Evolutionary conservation across 257 asterid genomes (phyloP).

Genomic region (Solanum medicagineum): DNA sequence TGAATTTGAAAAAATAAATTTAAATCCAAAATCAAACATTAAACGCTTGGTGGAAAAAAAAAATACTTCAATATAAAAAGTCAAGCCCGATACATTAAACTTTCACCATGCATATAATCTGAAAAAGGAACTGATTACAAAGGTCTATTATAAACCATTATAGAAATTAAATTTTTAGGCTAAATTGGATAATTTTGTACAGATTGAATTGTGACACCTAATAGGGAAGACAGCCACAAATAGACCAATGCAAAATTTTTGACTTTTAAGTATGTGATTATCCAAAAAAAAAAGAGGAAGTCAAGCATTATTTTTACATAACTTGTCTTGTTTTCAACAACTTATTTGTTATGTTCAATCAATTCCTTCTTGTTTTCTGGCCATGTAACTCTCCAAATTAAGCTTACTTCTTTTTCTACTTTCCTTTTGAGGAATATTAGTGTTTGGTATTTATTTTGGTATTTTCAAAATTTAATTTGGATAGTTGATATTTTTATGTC

Average conservation of each 20-base stretch:
- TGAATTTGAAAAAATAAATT: too few relatives aligned
- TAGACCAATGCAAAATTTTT: not conserved
- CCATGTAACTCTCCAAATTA: not conserved
- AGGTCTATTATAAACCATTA: too few relatives aligned
- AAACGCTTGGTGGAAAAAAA: rapidly evolving
- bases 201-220: not conserved
- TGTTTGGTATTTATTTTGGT: not conserved
- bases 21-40: not conserved
- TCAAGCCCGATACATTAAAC: rapidly evolving
- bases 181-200: not conserved
- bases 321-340: not conserved
- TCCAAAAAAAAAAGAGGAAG: not conserved
- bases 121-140: too few relatives aligned
- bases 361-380: not conserved
- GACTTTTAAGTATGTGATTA: not conserved
- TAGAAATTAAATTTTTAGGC: too few relatives aligned
- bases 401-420: not conserved
- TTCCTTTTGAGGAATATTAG: not conserved
- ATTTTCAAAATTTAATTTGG: not conserved
- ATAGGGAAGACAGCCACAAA: not conserved
- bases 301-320: not conserved
- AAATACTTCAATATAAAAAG: not conserved
- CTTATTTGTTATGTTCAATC: not conserved
- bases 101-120: rapidly evolving
- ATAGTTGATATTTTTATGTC: not conserved